Evolutionary conservation across 2,329 filamentous ascomycete species (phyloP).

Genomic region (Periconia sp.): DNA sequence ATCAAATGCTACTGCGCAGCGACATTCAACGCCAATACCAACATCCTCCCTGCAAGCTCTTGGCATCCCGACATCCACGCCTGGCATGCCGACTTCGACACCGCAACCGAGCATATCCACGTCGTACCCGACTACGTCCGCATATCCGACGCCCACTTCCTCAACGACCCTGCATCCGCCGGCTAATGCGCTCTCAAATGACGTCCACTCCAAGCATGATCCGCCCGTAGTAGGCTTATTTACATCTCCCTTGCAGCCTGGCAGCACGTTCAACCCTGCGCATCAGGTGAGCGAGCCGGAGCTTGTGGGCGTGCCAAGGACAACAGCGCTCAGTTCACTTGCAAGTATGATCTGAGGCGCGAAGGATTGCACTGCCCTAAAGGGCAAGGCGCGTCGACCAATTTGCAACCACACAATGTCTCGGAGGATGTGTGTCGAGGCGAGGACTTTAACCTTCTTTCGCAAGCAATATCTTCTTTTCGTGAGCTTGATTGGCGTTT

Average conservation of each 20-base stretch:
- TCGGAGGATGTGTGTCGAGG: constrained; percentile 3
- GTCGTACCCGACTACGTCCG: constrained; percentile 25
- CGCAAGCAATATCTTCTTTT: constrained; percentile 7
- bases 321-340: constrained; percentile 39
- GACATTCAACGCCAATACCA: constrained; percentile 40
- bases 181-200: constrained; percentile 1
- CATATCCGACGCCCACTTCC: constrained; percentile 34
- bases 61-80: constrained; percentile 28
- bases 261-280: constrained; percentile 23
- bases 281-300: constrained; percentile 44
- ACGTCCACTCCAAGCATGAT: constrained; percentile 19
- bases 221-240: constrained; percentile 38
- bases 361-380: constrained; percentile 10
- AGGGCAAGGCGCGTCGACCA: constrained; percentile 3
- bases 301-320: constrained; percentile 40
- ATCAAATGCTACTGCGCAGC: constrained; percentile 26
- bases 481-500: constrained; percentile 16
- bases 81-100: constrained; percentile 26
- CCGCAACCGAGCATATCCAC: constrained; percentile 23
- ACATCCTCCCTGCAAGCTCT: constrained; percentile 29
- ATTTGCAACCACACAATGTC: background rate
- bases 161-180: constrained; percentile 27
- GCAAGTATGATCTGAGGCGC: constrained; percentile 41
- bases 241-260: constrained; percentile 38
- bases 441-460: constrained; percentile 4